Conservation (phyloP, 2,329 filamentous ascomycete species). For the Scedosporium aurantiacum region DNA sequence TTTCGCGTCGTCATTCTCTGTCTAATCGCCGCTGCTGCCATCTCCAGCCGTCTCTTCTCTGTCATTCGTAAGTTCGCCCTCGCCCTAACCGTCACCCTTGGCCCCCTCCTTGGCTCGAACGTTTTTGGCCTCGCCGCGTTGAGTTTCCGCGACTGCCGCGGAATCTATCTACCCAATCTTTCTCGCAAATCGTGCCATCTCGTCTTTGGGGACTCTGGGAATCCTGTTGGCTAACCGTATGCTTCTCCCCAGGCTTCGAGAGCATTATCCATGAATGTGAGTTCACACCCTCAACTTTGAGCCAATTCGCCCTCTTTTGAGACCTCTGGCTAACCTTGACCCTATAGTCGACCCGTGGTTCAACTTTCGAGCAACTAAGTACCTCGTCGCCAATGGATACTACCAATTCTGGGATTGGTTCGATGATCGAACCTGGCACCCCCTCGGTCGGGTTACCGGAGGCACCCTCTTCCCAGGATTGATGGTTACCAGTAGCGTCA, state of each 20-base stretch:
- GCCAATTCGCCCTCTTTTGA: conserved; percentile 4
- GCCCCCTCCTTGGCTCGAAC: not conserved
- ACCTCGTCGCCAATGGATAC: conserved; percentile 92
- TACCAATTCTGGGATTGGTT: conserved; percentile 99
- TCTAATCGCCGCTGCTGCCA: conserved; percentile 82
- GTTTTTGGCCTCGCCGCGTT: not conserved
- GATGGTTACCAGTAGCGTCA: conserved; percentile 96
- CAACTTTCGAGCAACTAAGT: conserved; percentile 98
- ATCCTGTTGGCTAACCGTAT: conserved; percentile 18
- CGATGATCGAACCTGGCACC: conserved; percentile 99
- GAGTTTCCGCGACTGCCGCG: not conserved
- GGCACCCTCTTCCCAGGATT: conserved; percentile 97
- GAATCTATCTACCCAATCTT: not conserved
- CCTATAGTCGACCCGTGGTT: conserved; percentile 93
- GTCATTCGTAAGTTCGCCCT: conserved; percentile 69
- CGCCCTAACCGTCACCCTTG: conserved; percentile 1
- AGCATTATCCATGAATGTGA: conserved; percentile 99
- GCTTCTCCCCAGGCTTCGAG: conserved; percentile 61
- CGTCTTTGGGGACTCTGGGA: not conserved
- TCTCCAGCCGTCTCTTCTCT: conserved; percentile 91
- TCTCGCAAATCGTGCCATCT: no score
- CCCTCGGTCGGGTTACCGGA: conserved; percentile 92
- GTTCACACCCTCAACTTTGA: conserved; percentile 26
- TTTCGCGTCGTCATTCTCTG: conserved; percentile 81
- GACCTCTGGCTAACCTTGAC: conserved; percentile 9